Evolutionary conservation across 78 protist genomes (phyloP), one percentile per base, ranked within the genome.

Genomic region (Planoprotostelium fungivorum): DNA sequence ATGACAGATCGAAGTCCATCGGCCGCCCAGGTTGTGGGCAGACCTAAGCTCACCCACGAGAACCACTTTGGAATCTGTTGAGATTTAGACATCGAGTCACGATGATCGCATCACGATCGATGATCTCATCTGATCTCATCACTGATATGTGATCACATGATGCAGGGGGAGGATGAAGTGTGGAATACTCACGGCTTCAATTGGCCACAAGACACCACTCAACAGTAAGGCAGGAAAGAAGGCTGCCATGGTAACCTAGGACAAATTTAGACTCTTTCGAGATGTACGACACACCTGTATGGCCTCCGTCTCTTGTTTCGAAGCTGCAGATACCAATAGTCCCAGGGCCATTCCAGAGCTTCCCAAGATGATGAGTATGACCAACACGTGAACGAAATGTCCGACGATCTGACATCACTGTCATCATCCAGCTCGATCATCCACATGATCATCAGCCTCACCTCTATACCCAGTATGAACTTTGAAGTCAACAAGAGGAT

Each of bases 181-280:
- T n/a, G n/a, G n/a, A n/a, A n/a, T n/a, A n/a, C n/a, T 0, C 84
- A 38, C 29, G 34, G 36, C 83, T 34, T 86, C 88, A 16, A 86
- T 35, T 23, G 95, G 93, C 90, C 93, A 89, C 5, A 90, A 29
- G n/a, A 73, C 36, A 87, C 95, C 95, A 25, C 88, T 63, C 0
- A 91, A 86, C n/a, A 94, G 86, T 23, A 94, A 38, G 0, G 89
- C 92, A 23, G 96, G 95, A 85, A 87, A 94, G 90, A 88, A 91
- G 35, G 85, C 31, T 36, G 88, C 93, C 38, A 91, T 37, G 73
- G 94, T 85, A 10, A 90, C 34, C 88, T 94, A n/a, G 93, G n/a
- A 94, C 31, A 0, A 86, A 51, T 0, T 35, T 35, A 28, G 34
- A 16, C 73, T 89, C 88, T 38, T 84, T 37, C 5, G 36, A 1